Evolutionary conservation across 768 basidiomycete genomes (phyloP).

Genomic region (Phanerochaete carnosa): DNA sequence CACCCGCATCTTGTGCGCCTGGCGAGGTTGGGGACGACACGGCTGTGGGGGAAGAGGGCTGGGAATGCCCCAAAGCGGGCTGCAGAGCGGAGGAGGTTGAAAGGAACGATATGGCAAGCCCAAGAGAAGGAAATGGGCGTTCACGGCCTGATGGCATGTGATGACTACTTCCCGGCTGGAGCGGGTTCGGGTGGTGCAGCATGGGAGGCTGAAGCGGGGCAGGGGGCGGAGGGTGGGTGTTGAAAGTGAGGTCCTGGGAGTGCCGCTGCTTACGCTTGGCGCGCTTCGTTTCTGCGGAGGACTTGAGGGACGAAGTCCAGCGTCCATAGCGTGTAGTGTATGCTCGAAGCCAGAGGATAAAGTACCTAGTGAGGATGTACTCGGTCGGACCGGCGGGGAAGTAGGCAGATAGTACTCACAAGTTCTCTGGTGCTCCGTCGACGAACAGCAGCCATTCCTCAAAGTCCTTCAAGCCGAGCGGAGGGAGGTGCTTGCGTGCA

Average conservation of each 20-base stretch:
- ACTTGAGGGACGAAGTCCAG: slow-evolving; percentile 29
- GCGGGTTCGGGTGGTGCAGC: background rate
- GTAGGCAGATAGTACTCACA: slow-evolving; percentile 38
- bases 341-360: slow-evolving; percentile 78
- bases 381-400: background rate
- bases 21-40: background rate
- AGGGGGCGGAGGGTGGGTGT: slow-evolving; percentile 22
- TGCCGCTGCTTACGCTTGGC: background rate
- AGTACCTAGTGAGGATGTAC: slow-evolving; percentile 46
- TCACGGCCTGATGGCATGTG: background rate
- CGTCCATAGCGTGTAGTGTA: slow-evolving; percentile 50
- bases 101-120: slow-evolving; percentile 5
- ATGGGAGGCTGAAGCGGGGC: slow-evolving; percentile 5
- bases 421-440: slow-evolving; percentile 71
- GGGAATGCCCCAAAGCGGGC: slow-evolving; percentile 2
- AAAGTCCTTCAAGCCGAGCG: slow-evolving; percentile 54
- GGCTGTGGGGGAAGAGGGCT: background rate
- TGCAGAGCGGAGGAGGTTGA: slow-evolving; percentile 4
- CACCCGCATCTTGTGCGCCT: background rate
- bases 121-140: slow-evolving; percentile 8
- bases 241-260: background rate
- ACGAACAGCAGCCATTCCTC: slow-evolving; percentile 81
- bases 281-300: background rate
- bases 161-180: background rate
- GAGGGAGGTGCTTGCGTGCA: slow-evolving; percentile 73